phyloP scores from a whole-genome alignment of 257 asterid species.

The Anisodus tanguticus region DNA sequence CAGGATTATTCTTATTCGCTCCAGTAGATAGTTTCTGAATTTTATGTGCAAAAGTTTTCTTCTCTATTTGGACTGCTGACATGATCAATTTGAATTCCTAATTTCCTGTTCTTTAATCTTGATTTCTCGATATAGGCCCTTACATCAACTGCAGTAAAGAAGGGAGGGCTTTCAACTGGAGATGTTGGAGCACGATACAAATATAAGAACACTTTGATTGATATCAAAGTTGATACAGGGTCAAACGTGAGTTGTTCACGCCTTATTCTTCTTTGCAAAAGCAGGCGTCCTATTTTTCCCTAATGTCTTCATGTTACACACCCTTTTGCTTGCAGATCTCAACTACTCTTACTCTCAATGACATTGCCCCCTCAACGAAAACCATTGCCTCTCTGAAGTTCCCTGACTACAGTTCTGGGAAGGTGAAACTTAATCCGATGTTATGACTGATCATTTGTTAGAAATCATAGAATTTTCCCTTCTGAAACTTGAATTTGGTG shows the following conservation, averaged over 20 bases:
- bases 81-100: background rate
- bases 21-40: constrained; percentile 11
- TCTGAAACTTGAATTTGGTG: constrained; percentile 9
- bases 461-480: background rate
- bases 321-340: constrained; percentile 53
- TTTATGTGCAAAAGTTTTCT: background rate
- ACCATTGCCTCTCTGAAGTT: constrained; percentile 65
- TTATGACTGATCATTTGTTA: constrained; percentile 11
- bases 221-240: constrained; percentile 88
- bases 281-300: constrained; percentile 20
- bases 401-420: constrained; percentile 80
- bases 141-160: constrained; percentile 77
- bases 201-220: constrained; percentile 60
- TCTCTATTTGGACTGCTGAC: constrained; percentile 6
- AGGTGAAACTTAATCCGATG: constrained; percentile 50
- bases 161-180: constrained; percentile 84
- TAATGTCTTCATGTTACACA: constrained; percentile 28
- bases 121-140: constrained; percentile 60
- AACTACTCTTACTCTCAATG: constrained; percentile 56
- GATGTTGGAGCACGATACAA: constrained; percentile 74
- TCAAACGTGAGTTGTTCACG: constrained; percentile 61
- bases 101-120: constrained; percentile 11
- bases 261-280: constrained; percentile 25
- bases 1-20: background rate
- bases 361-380: constrained; percentile 74